Conservation (phyloP, 345 rosid genomes). For the Salix udensis region DNA sequence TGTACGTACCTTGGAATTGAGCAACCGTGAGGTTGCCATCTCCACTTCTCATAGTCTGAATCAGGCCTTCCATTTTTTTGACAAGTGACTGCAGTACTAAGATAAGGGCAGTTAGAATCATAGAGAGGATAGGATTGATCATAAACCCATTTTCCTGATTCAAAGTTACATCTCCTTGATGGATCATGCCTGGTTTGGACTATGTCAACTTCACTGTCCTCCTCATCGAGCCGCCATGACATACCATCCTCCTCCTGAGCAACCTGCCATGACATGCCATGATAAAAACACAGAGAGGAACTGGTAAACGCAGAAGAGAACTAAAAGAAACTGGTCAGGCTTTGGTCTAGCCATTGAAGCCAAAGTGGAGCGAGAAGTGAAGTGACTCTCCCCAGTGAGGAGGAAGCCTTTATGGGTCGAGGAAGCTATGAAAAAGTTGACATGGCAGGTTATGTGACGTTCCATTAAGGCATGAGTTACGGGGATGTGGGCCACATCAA, state of each 20-base stretch:
- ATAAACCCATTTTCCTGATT: constrained; percentile 71
- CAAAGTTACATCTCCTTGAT: constrained; percentile 49
- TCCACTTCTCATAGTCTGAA: constrained; percentile 85
- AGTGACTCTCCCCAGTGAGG: background rate
- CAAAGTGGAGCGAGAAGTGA: background rate
- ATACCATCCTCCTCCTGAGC: constrained; percentile 11
- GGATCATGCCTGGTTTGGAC: constrained; percentile 36
- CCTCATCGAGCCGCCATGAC: constrained; percentile 36
- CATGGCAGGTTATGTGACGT: background rate
- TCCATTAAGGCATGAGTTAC: constrained; percentile 15
- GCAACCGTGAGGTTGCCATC: constrained; percentile 76
- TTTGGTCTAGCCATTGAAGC: constrained; percentile 31
- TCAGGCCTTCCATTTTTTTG: constrained; percentile 91
- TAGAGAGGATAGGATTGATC: constrained; percentile 80
- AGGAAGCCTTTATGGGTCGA: background rate
- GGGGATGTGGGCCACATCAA: constrained; percentile 6
- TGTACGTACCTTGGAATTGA: constrained; percentile 80
- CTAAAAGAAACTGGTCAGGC: constrained; percentile 2
- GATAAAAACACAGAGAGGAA: constrained; percentile 10
- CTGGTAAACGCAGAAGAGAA: constrained; percentile 4
- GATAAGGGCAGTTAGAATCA: constrained; percentile 74
- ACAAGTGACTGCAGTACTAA: constrained; percentile 71
- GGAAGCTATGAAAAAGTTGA: background rate
- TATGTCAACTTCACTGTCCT: constrained; percentile 37
- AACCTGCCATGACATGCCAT: constrained; percentile 35